A percentile compares a stretch with the other conserved stretches of the same genome.
phyloP scores from a whole-genome alignment of 495 filamentous ascomycete genomes.

The Letharia columbiana region DNA sequence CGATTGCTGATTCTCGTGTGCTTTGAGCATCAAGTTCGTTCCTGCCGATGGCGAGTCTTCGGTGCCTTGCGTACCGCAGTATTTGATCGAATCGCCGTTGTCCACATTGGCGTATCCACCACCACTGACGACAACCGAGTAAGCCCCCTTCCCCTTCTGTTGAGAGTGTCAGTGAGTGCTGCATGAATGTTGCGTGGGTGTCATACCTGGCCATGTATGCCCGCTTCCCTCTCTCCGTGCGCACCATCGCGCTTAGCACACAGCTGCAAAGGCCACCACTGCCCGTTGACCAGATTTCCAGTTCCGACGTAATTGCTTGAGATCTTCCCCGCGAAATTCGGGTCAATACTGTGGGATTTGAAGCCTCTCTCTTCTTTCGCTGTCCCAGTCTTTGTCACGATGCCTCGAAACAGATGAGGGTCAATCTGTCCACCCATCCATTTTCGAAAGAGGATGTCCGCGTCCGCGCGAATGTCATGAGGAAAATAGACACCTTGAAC shows the following conservation, averaged over 20 bases:
- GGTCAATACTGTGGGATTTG: constrained; percentile 27
- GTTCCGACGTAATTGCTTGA: constrained; percentile 35
- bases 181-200: background rate
- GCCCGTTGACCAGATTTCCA: constrained; percentile 41
- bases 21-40: constrained; percentile 36
- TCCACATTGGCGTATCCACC: constrained; percentile 40
- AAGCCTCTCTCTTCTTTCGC: constrained; percentile 18
- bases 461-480: constrained; percentile 37
- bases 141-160: constrained; percentile 29
- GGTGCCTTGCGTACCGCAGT: constrained; percentile 42
- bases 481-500: constrained; percentile 26
- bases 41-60: constrained; percentile 21
- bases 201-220: constrained; percentile 34
- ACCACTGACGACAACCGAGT: constrained; percentile 36
- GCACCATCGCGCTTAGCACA: constrained; percentile 47
- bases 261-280: constrained; percentile 51
- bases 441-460: constrained; percentile 31
- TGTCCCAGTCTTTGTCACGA: constrained; percentile 25
- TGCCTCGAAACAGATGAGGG: constrained; percentile 42
- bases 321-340: constrained; percentile 22
- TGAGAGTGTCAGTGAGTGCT: background rate
- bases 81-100: constrained; percentile 39
- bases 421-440: constrained; percentile 37
- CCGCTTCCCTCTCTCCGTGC: constrained; percentile 44
- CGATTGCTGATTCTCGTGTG: constrained; percentile 25